These are phyloP conservation scores for Ceratocystis papillata DNA, from an alignment of 2,329 filamentous ascomycete genomes.

Conservation along the genomic window DNA sequence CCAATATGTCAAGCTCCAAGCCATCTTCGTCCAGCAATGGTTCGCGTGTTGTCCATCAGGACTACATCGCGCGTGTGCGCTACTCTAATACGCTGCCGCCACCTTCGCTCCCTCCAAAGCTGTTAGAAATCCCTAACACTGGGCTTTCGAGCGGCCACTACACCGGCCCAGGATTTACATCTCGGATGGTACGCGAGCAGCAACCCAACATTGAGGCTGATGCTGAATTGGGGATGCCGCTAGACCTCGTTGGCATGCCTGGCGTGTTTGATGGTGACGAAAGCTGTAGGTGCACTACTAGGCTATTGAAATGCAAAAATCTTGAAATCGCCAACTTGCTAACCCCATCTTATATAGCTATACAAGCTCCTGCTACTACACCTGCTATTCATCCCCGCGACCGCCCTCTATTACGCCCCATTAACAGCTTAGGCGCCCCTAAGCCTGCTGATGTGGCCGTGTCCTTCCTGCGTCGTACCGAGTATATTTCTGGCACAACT, in stretches of 20 bases:
- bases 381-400: constrained; percentile 73
- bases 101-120: constrained; percentile 86
- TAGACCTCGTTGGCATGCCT: constrained; percentile 89
- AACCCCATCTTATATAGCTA: constrained; percentile 44
- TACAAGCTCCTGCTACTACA: constrained; percentile 63
- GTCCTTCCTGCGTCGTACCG: constrained; percentile 88
- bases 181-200: constrained; percentile 78
- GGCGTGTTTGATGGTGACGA: constrained; percentile 93
- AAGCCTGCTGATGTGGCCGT: constrained; percentile 66
- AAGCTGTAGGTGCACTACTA: constrained; percentile 50
- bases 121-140: constrained; percentile 91
- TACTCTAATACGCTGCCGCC: constrained; percentile 94
- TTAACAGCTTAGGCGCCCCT: constrained; percentile 75
- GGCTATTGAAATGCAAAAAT: background rate
- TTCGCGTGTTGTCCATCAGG: constrained; percentile 66
- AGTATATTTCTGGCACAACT: constrained; percentile 68
- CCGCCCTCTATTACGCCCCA: constrained; percentile 67
- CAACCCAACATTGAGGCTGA: constrained; percentile 94
- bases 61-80: constrained; percentile 91
- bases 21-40: constrained; percentile 28
- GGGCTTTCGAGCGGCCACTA: constrained; percentile 80
- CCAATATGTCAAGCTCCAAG: constrained; percentile 21
- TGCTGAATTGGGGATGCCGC: constrained; percentile 93
- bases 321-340: background rate
- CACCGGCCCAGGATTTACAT: constrained; percentile 81